phyloP scores from a whole-genome alignment of 2,329 filamentous ascomycete genomes.

The Davidsoniella virescens region DNA sequence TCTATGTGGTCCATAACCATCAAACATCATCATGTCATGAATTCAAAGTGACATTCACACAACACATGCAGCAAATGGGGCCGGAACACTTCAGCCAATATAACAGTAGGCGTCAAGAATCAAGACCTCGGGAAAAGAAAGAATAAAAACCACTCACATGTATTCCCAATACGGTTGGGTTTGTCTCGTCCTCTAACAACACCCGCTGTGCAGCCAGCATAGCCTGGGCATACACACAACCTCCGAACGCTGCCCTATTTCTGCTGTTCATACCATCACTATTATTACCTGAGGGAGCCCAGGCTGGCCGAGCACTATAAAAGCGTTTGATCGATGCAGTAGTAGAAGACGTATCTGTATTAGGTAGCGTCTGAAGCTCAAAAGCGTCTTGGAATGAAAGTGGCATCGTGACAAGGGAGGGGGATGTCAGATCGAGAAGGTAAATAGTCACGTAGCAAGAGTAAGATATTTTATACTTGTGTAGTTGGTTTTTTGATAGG shows the following conservation, averaged over 20 bases:
- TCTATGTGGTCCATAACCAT: too few relatives aligned
- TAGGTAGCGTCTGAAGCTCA: neutral
- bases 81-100: too few relatives aligned
- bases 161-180: conserved; percentile 18
- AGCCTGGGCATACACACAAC: conserved; percentile 9
- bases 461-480: neutral
- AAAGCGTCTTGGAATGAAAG: neutral
- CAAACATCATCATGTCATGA: too few relatives aligned
- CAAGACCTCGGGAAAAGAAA: neutral
- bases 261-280: neutral
- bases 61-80: too few relatives aligned
- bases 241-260: conserved; percentile 9
- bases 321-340: neutral
- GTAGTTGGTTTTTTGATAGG: neutral
- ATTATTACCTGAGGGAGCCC: neutral
- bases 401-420: neutral
- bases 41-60: too few relatives aligned
- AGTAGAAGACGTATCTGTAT: too few relatives aligned
- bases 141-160: conserved; percentile 20
- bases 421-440: too few relatives aligned
- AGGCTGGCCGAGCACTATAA: neutral
- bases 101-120: neutral
- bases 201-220: conserved; percentile 2
- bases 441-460: neutral
- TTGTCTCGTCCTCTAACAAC: neutral